phyloP scores from a whole-genome alignment of 2,329 filamentous ascomycete species.

The Beauveria scarabaeidicola region DNA sequence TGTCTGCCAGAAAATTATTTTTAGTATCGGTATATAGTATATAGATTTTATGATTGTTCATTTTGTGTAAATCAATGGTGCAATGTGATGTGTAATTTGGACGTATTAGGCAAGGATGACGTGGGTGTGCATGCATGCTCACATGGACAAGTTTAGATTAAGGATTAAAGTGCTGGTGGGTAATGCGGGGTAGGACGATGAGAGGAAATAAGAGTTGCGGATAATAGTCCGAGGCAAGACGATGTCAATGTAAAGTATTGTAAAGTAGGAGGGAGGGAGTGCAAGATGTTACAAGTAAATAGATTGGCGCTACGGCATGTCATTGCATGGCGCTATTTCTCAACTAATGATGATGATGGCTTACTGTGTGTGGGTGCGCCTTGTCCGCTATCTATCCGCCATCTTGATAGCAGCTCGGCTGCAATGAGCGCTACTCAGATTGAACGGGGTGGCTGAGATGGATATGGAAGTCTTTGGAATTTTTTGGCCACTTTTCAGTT shows the following conservation, averaged over 20 bases:
- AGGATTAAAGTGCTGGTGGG: neutral
- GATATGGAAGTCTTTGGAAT: no score
- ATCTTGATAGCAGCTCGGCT: no score
- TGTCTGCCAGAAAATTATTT: neutral
- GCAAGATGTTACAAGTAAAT: neutral
- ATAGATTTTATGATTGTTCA: slow-evolving; percentile 9
- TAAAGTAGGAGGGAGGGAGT: neutral
- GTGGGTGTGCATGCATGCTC: neutral
- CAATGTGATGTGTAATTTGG: neutral
- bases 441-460: no score
- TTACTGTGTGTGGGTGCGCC: no score
- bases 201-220: neutral
- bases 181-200: neutral
- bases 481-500: no score
- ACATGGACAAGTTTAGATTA: neutral
- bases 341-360: no score
- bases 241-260: neutral
- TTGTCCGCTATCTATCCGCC: no score
- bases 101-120: neutral
- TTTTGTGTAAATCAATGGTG: neutral
- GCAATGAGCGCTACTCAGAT: no score
- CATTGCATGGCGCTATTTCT: no score
- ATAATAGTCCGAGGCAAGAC: neutral
- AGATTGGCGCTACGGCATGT: no score
- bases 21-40: slow-evolving; percentile 8